Base-by-base conservation (phyloP, 306 rosid species). In the Glycine soja region DNA sequence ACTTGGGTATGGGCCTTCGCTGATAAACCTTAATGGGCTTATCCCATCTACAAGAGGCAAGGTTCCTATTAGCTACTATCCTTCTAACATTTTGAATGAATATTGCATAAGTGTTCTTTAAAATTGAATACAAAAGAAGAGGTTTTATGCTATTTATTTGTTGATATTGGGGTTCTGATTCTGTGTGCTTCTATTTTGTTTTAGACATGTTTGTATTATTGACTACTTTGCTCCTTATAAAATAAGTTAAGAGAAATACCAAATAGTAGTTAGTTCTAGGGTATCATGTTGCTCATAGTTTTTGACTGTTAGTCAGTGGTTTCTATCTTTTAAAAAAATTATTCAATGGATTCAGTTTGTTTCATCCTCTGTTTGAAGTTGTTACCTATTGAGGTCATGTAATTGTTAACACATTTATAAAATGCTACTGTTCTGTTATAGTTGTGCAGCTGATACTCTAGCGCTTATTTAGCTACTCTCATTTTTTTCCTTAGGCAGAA, bases 401-500 rank as follows among this genome's bases (percentile, higher is more conserved):
- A 51, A 62, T 81, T 47, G 32, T 61, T 77, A 24, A 43, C 50
- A 42, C 38, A 63, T 47, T 58, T 50, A 59, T 58, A 72, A 70
- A 64, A 66, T 72, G 24, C 50, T 50, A 75, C 74, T 80, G 66
- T 67, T 76, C 76, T 79, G 61, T 82, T 81, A 82, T 83, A 72
- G 74, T 58, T 8, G 8, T 77, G 63, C 82, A 42, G 82, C 86
- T 74, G 69, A 73, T 82, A 53, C 76, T 78, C 36, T 14, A 72
- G 54, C 77, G 56, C 82, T 80, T 72, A 82, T 70, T 79, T 87
- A 84, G 86, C 86, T 87, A 89, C 79, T 82, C 84, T 85, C 76
- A 89, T 83, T 87, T 77, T 86, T 66, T 80, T 91, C 87, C 87
- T 78, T 93, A 92, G 98, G 99, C 98, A 74, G 94, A 91, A 85